Base-by-base conservation (phyloP, 2,329 filamentous ascomycete species). In the Grosmannia penicillata region DNA sequence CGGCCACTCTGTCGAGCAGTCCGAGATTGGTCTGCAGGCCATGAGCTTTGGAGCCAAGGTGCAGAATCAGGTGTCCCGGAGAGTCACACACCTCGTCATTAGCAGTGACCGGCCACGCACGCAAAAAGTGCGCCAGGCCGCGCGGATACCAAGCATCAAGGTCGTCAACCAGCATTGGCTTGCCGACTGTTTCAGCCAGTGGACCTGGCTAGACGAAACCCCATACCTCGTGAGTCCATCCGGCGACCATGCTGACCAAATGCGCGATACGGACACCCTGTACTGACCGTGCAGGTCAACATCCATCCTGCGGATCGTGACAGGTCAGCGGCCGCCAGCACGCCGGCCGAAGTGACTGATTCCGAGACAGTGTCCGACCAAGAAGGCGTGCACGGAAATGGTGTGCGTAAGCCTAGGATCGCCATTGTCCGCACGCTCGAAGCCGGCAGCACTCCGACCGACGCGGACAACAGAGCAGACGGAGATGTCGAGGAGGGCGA, bases 101-200 rank as follows among this genome's bases (percentile, higher is more conserved):
- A 78, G 74, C 37, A 75, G 73, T 15, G 67, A 72, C 14, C 68
- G 80, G 19, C 81, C 81, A 24, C 77, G 87, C 18, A 96, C 91
- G 0, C 80, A 84, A 38, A 98, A 98, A 59, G 85, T 96, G 31
- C 79, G 83, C 34, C 80, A 87, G 56, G 91, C 91, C 0, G 78
- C 82, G 13, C 75, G 78, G 45, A 81, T 85, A 39, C 67, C 80
- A 0, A 74, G 75, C 37, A 82, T 96, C 57, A 87, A 86, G 55
- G 93, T 98, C 42, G 91, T 98, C 34, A 86, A 80, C 48, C 82
- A 86, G 38, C 76, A 84, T 50, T 98, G 91, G 91, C 74, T 98
- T 23, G 70, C 78, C 24, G 81, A 87, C 48, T 93, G 79, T 39
- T 75, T 96, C 45, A 80, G 76, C 21, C 79, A 81, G 54, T 98